These are phyloP conservation scores for Scheffersomyces coipomensis DNA, from an alignment of 805 yeast species.

Conservation along the genomic window DNA sequence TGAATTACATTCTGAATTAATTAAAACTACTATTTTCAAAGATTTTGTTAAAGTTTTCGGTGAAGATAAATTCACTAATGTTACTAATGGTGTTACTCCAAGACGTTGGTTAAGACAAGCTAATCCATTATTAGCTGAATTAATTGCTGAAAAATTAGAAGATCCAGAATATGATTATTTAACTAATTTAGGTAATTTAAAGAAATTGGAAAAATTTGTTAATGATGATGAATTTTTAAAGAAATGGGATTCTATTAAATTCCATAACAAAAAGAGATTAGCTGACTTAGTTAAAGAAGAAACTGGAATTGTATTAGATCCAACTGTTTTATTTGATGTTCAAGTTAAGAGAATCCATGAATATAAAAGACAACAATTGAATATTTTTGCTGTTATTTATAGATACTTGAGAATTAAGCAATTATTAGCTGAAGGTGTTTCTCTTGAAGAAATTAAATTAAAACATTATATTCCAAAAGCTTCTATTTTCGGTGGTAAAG, in stretches of 20 bases:
- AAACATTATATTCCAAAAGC: slow-evolving; percentile 71
- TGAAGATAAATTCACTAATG: slow-evolving; percentile 79
- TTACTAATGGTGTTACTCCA: slow-evolving; percentile 94
- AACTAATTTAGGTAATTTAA: slow-evolving; percentile 65
- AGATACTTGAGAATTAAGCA: slow-evolving; percentile 77
- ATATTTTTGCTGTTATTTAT: slow-evolving; percentile 84
- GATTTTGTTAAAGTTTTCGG: slow-evolving; percentile 88
- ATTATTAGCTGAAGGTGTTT: slow-evolving; percentile 49
- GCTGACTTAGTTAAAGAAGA: slow-evolving; percentile 64
- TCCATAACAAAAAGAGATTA: slow-evolving; percentile 63
- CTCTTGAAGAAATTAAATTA: slow-evolving; percentile 51
- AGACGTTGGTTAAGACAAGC: slow-evolving; percentile 96
- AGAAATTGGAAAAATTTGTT: slow-evolving; percentile 61
- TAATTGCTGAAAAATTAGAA: slow-evolving; percentile 71
- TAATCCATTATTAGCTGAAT: slow-evolving; percentile 73
- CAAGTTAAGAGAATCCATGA: slow-evolving; percentile 96
- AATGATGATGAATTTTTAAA: slow-evolving; percentile 67
- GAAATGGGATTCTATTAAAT: slow-evolving; percentile 71
- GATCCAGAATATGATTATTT: slow-evolving; percentile 63
- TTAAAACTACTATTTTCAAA: slow-evolving; percentile 83
- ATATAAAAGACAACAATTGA: slow-evolving; percentile 92
- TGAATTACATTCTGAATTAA: slow-evolving; percentile 87
- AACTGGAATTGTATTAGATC: slow-evolving; percentile 67
- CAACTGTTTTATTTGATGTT: slow-evolving; percentile 77
- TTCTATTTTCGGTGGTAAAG: slow-evolving; percentile 86